Conservation (phyloP, 331 rosid species). For the Quercus tomentella region DNA sequence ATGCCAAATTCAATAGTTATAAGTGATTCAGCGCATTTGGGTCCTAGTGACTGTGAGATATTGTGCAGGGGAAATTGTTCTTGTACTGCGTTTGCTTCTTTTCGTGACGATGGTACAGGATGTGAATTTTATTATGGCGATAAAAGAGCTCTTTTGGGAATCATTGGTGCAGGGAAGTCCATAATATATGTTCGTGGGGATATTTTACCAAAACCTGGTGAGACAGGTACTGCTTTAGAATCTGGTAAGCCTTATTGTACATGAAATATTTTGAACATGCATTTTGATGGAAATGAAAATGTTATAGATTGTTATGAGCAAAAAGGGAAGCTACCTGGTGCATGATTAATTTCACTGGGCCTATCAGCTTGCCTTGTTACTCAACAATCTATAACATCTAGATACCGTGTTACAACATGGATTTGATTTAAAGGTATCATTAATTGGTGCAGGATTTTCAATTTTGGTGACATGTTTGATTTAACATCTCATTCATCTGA, state of each 20-base stretch:
- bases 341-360: no score
- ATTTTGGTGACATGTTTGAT: no score
- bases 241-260: constrained; percentile 8
- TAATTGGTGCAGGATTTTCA: no score
- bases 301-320: not conserved
- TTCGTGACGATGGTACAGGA: not conserved
- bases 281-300: not conserved
- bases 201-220: no score
- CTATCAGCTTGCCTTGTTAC: no score
- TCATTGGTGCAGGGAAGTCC: not conserved
- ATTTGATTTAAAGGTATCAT: no score
- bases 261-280: not conserved
- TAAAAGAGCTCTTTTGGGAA: not conserved
- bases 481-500: no score
- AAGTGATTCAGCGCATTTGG: not conserved
- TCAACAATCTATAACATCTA: no score
- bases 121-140: constrained; percentile 4
- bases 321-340: no score
- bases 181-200: constrained; percentile 12
- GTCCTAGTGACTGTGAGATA: constrained; percentile 11
- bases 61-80: constrained; percentile 10
- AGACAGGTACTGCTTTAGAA: not conserved
- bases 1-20: not conserved
- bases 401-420: no score
- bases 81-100: constrained; percentile 3